phyloP scores from a whole-genome alignment of 495 filamentous ascomycete species.

The Annulohypoxylon moriforme region DNA sequence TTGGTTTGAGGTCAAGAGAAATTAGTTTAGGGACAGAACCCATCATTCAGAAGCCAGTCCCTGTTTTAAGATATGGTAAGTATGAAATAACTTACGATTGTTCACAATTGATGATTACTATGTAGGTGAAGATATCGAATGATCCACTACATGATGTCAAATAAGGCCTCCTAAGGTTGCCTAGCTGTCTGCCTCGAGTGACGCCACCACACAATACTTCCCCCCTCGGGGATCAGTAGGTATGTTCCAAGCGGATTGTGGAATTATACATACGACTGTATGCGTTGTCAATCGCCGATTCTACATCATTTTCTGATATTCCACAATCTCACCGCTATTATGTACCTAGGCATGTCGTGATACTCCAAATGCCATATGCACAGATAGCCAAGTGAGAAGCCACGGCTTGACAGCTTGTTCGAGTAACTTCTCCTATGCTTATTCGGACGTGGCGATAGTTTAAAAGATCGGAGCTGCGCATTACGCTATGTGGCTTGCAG shows the following conservation, averaged over 20 bases:
- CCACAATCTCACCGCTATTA: slow-evolving; percentile 22
- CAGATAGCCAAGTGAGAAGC: background rate
- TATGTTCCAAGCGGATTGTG: background rate
- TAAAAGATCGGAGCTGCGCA: background rate
- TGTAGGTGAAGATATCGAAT: background rate
- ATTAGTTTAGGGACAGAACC: background rate
- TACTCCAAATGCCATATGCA: slow-evolving; percentile 8
- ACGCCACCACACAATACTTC: background rate
- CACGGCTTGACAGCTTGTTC: slow-evolving; percentile 2
- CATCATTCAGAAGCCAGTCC: background rate
- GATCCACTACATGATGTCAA: background rate
- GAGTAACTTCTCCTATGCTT: background rate
- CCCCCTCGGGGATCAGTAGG: background rate
- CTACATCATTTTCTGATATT: background rate
- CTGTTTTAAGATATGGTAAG: background rate
- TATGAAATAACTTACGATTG: background rate
- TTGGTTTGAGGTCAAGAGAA: background rate
- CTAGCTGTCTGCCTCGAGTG: slow-evolving; percentile 9
- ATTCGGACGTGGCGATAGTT: slow-evolving; percentile 12
- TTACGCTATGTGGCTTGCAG: background rate
- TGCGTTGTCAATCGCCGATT: background rate
- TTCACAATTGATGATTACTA: background rate
- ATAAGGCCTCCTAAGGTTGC: background rate
- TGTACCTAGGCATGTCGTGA: slow-evolving; percentile 20
- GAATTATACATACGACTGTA: background rate